These are phyloP conservation scores for Lantana camara DNA, from an alignment of 257 asterid genomes.

Conservation along the genomic window DNA sequence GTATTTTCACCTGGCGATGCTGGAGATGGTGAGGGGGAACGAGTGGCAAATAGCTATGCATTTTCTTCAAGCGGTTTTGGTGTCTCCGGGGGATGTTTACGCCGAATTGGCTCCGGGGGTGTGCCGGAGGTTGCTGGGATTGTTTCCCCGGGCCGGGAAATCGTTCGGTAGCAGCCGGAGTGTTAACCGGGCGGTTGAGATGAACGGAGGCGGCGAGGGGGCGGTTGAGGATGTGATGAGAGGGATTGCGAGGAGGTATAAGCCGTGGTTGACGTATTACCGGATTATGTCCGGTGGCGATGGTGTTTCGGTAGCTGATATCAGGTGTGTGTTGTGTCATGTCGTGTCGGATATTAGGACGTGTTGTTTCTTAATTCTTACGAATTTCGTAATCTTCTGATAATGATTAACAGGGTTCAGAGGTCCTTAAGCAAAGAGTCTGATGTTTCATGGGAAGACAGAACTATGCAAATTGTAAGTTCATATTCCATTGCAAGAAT, in stretches of 20 bases:
- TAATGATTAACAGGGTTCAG: slow-evolving; percentile 35
- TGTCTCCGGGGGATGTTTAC: slow-evolving; percentile 58
- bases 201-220: slow-evolving; percentile 34
- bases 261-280: slow-evolving; percentile 85
- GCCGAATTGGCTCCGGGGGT: slow-evolving; percentile 65
- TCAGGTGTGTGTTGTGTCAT: slow-evolving; percentile 33
- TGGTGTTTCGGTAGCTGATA: slow-evolving; percentile 24
- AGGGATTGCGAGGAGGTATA: slow-evolving; percentile 62
- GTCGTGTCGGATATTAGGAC: too few species aligned
- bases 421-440: slow-evolving; percentile 37
- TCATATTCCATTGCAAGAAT: slow-evolving; percentile 1
- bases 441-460: slow-evolving; percentile 21
- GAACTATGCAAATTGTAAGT: slow-evolving; percentile 42
- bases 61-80: slow-evolving; percentile 74
- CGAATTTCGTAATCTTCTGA: neutral
- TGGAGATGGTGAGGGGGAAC: slow-evolving; percentile 49
- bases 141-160: slow-evolving; percentile 20
- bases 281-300: slow-evolving; percentile 65
- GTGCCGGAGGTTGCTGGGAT: slow-evolving; percentile 39
- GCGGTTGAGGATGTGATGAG: slow-evolving; percentile 47
- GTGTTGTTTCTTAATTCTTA: too few species aligned
- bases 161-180: neutral
- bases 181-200: too few species aligned
- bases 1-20: slow-evolving; percentile 63
- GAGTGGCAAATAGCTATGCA: slow-evolving; percentile 75